phyloP scores from a whole-genome alignment of 495 filamentous ascomycete genomes.

The Talaromyces stipitatus region DNA sequence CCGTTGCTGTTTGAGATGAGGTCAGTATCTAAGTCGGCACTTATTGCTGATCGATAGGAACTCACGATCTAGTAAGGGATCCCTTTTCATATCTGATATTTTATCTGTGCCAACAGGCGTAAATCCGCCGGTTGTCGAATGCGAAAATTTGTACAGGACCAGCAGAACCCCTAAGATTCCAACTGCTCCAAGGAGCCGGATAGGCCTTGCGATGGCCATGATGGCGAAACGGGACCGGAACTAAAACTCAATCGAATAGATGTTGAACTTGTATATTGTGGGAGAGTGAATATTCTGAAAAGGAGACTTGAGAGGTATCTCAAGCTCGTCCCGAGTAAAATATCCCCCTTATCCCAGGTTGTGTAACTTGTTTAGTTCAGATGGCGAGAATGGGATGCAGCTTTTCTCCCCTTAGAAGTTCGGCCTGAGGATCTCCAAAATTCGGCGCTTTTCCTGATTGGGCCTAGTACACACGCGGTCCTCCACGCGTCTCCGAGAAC shows the following conservation, averaged over 20 bases:
- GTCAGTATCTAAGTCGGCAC: slow-evolving; percentile 3
- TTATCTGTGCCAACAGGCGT: too few relatives aligned
- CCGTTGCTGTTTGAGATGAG: slow-evolving; percentile 50
- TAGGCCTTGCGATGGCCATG: slow-evolving; percentile 78
- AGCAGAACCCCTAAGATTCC: slow-evolving; percentile 65
- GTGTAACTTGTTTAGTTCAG: not conserved
- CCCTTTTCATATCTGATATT: slow-evolving; percentile 47
- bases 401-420: not conserved
- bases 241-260: not conserved
- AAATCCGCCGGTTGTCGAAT: slow-evolving; percentile 23
- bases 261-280: not conserved
- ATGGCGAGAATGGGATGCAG: not conserved
- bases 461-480: slow-evolving; percentile 18
- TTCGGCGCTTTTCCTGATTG: slow-evolving; percentile 19
- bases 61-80: slow-evolving; percentile 80
- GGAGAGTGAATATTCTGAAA: too few relatives aligned
- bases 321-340: not conserved
- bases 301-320: not conserved
- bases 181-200: slow-evolving; percentile 67
- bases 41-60: slow-evolving; percentile 6
- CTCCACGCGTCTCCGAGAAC: not conserved
- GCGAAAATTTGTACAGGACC: slow-evolving; percentile 60
- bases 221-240: slow-evolving; percentile 15
- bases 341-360: not conserved
- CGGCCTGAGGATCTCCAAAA: not conserved